Conservation (phyloP, 2,329 filamentous ascomycete genomes). For the Acephala macrosclerotiorum region DNA sequence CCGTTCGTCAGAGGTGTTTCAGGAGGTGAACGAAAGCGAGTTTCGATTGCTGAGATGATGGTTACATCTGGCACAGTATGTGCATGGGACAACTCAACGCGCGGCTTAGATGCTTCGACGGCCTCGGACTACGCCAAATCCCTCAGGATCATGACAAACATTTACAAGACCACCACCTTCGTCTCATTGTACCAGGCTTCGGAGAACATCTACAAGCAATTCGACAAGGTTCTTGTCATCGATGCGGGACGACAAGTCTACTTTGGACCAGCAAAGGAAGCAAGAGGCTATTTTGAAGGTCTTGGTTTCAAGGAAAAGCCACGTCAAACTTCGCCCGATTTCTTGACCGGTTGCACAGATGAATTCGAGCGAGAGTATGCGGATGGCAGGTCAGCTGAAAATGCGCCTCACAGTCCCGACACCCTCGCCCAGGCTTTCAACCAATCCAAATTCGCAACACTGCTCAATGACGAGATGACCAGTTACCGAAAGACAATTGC, state of each 20-base stretch:
- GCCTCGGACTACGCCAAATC: conserved; percentile 80
- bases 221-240: conserved; percentile 84
- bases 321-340: conserved; percentile 76
- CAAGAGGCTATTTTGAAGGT: conserved; percentile 69
- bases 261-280: conserved; percentile 66
- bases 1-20: conserved; percentile 60
- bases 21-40: conserved; percentile 82
- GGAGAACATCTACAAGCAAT: conserved; percentile 73
- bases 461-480: conserved; percentile 70
- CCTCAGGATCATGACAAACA: conserved; percentile 76
- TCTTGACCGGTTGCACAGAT: conserved; percentile 79
- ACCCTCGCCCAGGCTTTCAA: conserved; percentile 75
- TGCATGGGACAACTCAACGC: conserved; percentile 82
- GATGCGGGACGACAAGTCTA: conserved; percentile 75
- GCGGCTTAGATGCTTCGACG: conserved; percentile 81
- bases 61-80: conserved; percentile 77
- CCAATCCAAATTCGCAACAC: conserved; percentile 64
- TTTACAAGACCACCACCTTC: conserved; percentile 73
- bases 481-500: conserved; percentile 71
- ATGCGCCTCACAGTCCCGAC: conserved; percentile 74
- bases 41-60: conserved; percentile 79
- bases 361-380: conserved; percentile 83
- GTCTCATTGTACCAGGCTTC: conserved; percentile 75
- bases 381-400: conserved; percentile 66
- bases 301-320: conserved; percentile 65